These are phyloP conservation scores for Sanghuangporus sanghuang DNA, from an alignment of 1,284 basidiomycete genomes.

Conservation along the genomic window DNA sequence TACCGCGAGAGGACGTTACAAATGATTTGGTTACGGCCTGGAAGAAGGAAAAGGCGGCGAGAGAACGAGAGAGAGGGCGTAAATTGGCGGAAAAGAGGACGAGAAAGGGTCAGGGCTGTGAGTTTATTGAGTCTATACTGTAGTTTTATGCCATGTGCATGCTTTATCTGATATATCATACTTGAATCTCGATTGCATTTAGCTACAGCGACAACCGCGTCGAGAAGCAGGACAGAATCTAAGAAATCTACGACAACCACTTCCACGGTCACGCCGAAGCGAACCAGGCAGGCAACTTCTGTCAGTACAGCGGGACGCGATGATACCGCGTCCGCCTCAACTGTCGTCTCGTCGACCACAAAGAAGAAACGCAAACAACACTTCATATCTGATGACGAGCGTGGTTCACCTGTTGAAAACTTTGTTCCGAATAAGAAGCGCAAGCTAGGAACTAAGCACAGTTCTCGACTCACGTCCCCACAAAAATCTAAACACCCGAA, in stretches of 20 bases:
- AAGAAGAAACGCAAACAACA: background rate
- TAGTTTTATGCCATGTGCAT: too few species aligned
- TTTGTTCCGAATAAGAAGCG: background rate
- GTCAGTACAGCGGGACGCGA: background rate
- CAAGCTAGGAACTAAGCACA: background rate
- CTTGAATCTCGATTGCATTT: background rate
- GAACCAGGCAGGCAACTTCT: background rate
- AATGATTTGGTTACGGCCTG: constrained; percentile 17
- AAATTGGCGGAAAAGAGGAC: background rate
- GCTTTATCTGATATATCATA: background rate
- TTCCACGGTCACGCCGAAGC: background rate
- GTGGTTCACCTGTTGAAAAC: background rate
- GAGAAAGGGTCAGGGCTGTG: background rate
- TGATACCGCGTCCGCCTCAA: background rate
- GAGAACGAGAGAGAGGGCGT: background rate
- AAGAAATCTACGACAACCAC: background rate
- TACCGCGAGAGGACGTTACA: constrained; percentile 15
- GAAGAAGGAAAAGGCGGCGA: constrained; percentile 13
- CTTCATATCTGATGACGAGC: background rate
- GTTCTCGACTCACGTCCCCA: background rate
- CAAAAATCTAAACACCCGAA: background rate
- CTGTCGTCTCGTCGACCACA: background rate
- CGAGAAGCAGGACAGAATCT: background rate
- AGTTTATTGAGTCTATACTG: background rate
- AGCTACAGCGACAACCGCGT: background rate